phyloP scores from a whole-genome alignment of 257 asterid species.

The Nicotiana sylvestris region DNA sequence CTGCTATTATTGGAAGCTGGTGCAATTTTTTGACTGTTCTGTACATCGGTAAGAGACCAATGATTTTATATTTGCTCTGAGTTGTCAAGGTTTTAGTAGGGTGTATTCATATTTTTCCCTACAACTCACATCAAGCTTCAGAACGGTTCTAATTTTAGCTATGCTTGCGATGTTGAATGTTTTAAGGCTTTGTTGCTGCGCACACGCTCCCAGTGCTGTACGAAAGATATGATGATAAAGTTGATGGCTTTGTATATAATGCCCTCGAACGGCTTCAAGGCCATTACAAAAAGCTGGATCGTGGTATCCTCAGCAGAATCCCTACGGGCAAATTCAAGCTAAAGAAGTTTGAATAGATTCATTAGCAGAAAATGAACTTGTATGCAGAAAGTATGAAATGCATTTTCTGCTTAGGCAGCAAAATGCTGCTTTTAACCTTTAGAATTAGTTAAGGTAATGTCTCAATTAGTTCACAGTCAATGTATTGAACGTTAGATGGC shows the following conservation, averaged over 20 bases:
- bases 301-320: conserved; percentile 48
- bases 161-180: background rate
- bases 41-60: conserved; percentile 46
- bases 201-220: conserved; percentile 75
- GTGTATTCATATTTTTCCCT: background rate
- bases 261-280: conserved; percentile 46
- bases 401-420: background rate
- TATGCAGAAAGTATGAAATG: background rate
- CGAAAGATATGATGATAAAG: conserved; percentile 68
- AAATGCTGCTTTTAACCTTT: background rate
- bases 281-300: conserved; percentile 61
- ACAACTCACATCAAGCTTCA: background rate
- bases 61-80: background rate
- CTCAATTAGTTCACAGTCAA: background rate
- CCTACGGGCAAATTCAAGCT: conserved; percentile 39
- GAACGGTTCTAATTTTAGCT: background rate
- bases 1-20: conserved; percentile 89
- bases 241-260: conserved; percentile 53
- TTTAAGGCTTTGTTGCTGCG: conserved; percentile 70
- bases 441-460: background rate
- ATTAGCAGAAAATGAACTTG: background rate
- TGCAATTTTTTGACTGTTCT: conserved; percentile 72
- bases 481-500: background rate
- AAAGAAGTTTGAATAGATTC: conserved; percentile 48
- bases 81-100: background rate